Percentiles rank a stretch among this genome's conserved stretches.
Evolutionary conservation across 306 rosid species (phyloP).

Genomic region (Canavalia ensiformis): DNA sequence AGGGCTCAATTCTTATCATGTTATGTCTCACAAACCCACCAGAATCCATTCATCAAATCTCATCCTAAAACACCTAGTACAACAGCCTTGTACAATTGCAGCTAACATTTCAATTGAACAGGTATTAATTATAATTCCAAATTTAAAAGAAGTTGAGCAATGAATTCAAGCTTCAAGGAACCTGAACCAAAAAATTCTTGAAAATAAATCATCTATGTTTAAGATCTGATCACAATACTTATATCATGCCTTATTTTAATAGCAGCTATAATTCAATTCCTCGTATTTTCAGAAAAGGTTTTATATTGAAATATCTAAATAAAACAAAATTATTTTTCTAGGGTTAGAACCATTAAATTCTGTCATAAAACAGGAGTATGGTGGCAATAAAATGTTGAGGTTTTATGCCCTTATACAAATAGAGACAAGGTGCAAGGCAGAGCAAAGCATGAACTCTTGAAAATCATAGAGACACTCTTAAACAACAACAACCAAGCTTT

Average conservation of each 20-base stretch:
- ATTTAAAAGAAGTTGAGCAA: background rate
- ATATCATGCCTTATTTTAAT: constrained; percentile 9
- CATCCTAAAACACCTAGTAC: constrained; percentile 6
- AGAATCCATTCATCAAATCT: background rate
- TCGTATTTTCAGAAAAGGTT: background rate
- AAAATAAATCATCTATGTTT: background rate
- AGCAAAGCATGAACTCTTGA: constrained; percentile 30
- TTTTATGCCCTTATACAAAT: background rate
- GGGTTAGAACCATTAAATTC: background rate
- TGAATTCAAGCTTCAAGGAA: background rate
- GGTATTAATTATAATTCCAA: background rate
- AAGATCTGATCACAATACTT: constrained; percentile 4
- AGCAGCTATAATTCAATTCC: background rate
- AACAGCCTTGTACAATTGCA: background rate
- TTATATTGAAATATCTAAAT: constrained; percentile 1
- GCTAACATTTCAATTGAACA: background rate
- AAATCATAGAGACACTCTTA: constrained; percentile 14
- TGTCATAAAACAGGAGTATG: constrained; percentile 9
- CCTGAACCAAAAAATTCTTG: background rate
- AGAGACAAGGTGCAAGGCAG: constrained; percentile 27
- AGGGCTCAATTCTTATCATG: background rate
- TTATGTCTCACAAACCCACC: background rate
- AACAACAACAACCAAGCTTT: background rate
- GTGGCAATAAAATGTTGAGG: constrained; percentile 4
- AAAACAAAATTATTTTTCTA: background rate